Evolutionary conservation across 176 grass and related monocot species (phyloP).

Genomic region (Chloris gayana): DNA sequence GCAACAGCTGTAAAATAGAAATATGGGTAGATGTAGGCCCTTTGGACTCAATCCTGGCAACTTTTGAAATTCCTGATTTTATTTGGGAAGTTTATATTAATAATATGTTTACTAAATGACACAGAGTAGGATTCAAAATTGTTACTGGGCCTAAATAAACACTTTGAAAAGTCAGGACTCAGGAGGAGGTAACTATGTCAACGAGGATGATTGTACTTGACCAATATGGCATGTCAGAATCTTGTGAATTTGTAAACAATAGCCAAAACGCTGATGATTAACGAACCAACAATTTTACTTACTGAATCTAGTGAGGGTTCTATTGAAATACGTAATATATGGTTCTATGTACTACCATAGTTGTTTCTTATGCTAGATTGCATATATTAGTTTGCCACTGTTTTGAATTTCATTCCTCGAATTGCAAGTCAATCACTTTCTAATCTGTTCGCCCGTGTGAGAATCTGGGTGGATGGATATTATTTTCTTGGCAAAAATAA

Average conservation of each 20-base stretch:
- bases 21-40: neutral
- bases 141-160: too few relatives aligned
- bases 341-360: neutral
- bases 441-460: neutral
- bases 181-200: neutral
- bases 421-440: neutral
- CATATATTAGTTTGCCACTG: neutral
- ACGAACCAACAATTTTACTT: neutral
- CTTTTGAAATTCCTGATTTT: neutral
- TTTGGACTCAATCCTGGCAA: neutral
- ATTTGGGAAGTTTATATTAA: neutral
- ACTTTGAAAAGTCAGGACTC: neutral
- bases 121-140: neutral
- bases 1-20: too few relatives aligned
- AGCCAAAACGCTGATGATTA: neutral
- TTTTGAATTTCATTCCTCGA: neutral
- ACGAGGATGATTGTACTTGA: neutral
- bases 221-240: neutral
- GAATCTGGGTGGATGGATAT: neutral
- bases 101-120: neutral
- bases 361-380: neutral
- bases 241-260: neutral
- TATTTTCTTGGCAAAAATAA: neutral
- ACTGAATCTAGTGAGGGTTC: neutral
- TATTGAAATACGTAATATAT: neutral